A percentile compares a stretch with the other conserved stretches of the same genome.
These are phyloP conservation scores for Termitomyces sp. DNA, from an alignment of 768 basidiomycete species.

Conservation along the genomic window DNA sequence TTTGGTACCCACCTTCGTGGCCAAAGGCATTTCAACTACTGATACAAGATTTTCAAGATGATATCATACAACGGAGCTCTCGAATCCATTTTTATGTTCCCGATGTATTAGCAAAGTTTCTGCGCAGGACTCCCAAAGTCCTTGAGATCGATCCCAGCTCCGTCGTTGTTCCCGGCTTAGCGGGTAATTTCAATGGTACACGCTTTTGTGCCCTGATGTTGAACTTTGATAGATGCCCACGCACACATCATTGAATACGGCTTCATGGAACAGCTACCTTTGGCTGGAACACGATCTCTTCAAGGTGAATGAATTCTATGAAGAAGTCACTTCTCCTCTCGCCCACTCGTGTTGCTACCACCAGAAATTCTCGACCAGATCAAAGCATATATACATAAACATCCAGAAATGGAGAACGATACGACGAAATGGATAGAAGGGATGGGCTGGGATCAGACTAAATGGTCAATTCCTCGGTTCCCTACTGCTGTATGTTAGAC, in stretches of 20 bases:
- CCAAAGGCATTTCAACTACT: not conserved
- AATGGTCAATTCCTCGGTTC: conserved; percentile 58
- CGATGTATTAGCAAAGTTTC: conserved; percentile 1
- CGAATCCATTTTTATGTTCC: conserved; percentile 3
- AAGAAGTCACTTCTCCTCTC: not conserved
- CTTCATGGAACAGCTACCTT: conserved; percentile 57
- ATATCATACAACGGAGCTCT: conserved; percentile 5
- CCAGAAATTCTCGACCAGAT: conserved; percentile 61
- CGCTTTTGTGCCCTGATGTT: not conserved
- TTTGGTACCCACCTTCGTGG: conserved; percentile 27
- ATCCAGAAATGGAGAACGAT: conserved; percentile 51
- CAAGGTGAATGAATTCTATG: conserved; percentile 35
- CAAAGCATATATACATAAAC: conserved; percentile 49
- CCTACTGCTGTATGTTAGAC: conserved; percentile 57
- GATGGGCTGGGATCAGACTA: conserved; percentile 93
- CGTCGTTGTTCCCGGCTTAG: conserved; percentile 66
- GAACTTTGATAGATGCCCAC: conserved; percentile 55
- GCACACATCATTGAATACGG: conserved; percentile 77
- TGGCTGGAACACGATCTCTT: conserved; percentile 53
- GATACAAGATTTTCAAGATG: conserved; percentile 7
- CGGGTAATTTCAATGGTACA: conserved; percentile 36
- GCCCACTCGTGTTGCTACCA: not conserved
- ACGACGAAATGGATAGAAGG: conserved; percentile 70
- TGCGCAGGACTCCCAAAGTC: conserved; percentile 5
- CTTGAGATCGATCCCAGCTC: conserved; percentile 20